A percentile compares a stretch with the other conserved stretches of the same genome.
Evolutionary conservation across 768 basidiomycete genomes (phyloP).

Genomic region (Lactarius deliciosus): DNA sequence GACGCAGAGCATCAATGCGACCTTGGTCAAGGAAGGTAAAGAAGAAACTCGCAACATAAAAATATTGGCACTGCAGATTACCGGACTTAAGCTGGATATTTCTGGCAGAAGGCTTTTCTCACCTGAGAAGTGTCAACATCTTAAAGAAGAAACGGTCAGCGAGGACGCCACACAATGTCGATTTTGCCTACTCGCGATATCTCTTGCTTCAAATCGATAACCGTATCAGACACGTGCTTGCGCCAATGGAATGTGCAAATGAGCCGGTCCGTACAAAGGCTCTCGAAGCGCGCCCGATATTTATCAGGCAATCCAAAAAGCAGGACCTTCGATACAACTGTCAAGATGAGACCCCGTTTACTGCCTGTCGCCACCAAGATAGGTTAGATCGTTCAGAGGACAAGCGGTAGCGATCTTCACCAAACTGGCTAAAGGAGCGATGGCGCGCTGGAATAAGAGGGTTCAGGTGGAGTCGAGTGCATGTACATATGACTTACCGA

Average conservation of each 20-base stretch:
- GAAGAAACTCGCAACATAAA: neutral
- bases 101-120: neutral
- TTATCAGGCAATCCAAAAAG: conserved; percentile 13
- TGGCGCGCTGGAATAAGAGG: neutral
- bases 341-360: neutral
- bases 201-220: conserved; percentile 1
- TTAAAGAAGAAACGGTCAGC: neutral
- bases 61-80: conserved; percentile 10
- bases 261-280: conserved; percentile 9
- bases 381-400: neutral
- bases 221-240: conserved; percentile 12
- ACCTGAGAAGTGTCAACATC: conserved; percentile 11
- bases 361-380: neutral
- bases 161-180: neutral
- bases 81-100: neutral
- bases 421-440: neutral
- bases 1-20: conserved; percentile 6
- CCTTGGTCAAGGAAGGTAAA: neutral
- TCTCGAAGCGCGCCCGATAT: conserved; percentile 4
- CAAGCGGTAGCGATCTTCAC: neutral
- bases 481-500: neutral
- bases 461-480: neutral
- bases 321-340: neutral
- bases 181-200: conserved; percentile 9
- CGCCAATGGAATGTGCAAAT: conserved; percentile 11